Base-by-base conservation (phyloP, 2,329 filamentous ascomycete genomes). In the Fusarium sp. region DNA sequence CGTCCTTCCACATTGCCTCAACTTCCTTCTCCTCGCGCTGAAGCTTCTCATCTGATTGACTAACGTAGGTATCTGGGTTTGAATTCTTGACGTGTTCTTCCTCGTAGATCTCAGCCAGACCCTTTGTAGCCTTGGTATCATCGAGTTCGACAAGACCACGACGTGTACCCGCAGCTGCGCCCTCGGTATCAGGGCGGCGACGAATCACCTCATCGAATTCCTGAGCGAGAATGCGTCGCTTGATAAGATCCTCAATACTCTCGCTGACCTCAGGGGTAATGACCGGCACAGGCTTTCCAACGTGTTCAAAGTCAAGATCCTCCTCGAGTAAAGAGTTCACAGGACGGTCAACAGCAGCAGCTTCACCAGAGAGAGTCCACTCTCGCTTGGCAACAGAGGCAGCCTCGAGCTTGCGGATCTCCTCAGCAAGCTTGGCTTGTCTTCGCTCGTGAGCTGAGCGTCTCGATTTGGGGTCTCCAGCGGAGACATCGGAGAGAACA, bases 261-360 rank as follows among this genome's bases (percentile, higher is more conserved):
- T 98, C 95, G 58, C 91, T 97, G 42, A 97, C 87, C 80, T 98
- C 95, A 44, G 93, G 91, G 0, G 96, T 98, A 79, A 98, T 94
- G 67, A 98, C 93, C 3, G 95, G 94, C 1, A 98, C 92, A 1
- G 96, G 95, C 80, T 98, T 99, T 77, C 96, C 96, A 26, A 93
- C 90, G 76, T 97, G 91, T 82, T 99, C 96, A 78, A 98, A 99
- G 73, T 98, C 95, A 30, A 99, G 88, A 76, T 98, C 94, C 82
- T 98, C 90, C 78, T 98, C 95, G 2, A 99, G 89, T 5, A 99
- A 87, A 1, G 95, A 98, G 83, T 99, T 98, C 58, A 94, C 80
- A 0, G 96, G 96, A 38, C 96, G 89, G 73, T 96, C 93, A 2
- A 86, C 86, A 3, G 93, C 95, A 52, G 90, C 88, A 7, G 95